Percentiles rank a stretch among this genome's conserved stretches.
phyloP scores from a whole-genome alignment of 805 yeast species.

The Candida maltosa region DNA sequence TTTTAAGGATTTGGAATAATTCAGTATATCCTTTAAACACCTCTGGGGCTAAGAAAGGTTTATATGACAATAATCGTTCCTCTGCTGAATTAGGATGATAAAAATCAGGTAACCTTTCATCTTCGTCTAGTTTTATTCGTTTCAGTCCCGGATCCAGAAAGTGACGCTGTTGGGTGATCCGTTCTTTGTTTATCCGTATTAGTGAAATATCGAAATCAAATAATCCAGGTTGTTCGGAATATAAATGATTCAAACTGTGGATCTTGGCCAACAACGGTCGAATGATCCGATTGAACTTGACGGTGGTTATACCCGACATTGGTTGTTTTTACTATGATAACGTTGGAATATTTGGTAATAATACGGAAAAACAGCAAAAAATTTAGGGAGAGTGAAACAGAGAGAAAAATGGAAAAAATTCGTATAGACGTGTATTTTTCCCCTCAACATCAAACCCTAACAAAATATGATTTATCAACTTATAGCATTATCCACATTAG shows the following conservation, averaged over 20 bases:
- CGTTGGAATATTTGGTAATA: background rate
- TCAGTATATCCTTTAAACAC: slow-evolving; percentile 26
- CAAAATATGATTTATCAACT: background rate
- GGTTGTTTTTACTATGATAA: background rate
- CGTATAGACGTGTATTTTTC: too few relatives aligned
- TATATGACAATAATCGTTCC: slow-evolving; percentile 20
- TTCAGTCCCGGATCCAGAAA: background rate
- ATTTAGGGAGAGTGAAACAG: background rate
- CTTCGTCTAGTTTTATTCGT: background rate
- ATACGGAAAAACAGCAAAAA: background rate
- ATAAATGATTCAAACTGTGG: slow-evolving; percentile 28
- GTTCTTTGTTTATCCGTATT: too few relatives aligned
- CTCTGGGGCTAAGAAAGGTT: slow-evolving; percentile 24
- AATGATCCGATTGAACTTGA: slow-evolving; percentile 26
- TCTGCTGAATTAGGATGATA: background rate
- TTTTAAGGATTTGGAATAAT: slow-evolving; percentile 27
- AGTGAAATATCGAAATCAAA: slow-evolving; percentile 6
- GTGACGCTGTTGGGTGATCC: too few relatives aligned
- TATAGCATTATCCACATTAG: background rate
- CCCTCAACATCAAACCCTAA: too few relatives aligned
- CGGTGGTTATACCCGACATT: background rate
- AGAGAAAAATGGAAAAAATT: background rate
- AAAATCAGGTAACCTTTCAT: background rate
- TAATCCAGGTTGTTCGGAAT: slow-evolving; percentile 23
- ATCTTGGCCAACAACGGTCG: slow-evolving; percentile 37